Evolutionary conservation across 768 basidiomycete species (phyloP), one percentile per base, ranked within the genome.

Genomic region (Hericium coralloides): DNA sequence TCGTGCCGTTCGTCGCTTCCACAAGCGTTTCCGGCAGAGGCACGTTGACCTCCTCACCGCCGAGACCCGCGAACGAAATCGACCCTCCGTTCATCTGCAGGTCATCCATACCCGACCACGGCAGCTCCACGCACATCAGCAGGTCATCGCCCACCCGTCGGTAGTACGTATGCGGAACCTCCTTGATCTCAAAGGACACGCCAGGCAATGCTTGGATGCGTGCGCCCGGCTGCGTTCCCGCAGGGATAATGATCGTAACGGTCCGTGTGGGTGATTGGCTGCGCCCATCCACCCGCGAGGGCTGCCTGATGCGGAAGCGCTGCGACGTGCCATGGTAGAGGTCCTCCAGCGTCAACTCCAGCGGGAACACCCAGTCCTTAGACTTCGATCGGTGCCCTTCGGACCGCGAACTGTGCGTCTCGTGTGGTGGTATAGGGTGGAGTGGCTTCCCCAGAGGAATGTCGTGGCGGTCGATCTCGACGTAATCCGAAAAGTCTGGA

Each of bases 121-220:
- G 55, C 31, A 55, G 17, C 37, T 55, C 55, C 12, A 55, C 38
- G 55, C 55, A 55, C n/a, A 55, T 48, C 25, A 49, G 18, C 47
- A 55, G 36, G 36, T 55, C 55, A 15, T n/a, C 36, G n/a, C 36
- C 45, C n/a, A 55, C 45, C 31, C 55, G 55, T 3, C 17, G 12
- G 47, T 45, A 49, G 36, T 49, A 37, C 55, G 43, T 23, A 17
- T 55, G 55, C 45, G 43, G 55, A 1, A 18, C 17, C 45, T 49
- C 26, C 8, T 18, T 20, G n/a, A 55, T 36, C 47, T 55, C 55
- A 18, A 55, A 55, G 9, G 25, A 26, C 10, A 55, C 37, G 20
- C 31, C 37, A n/a, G 38, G 38, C 55, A 23, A 3, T 3, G 39
- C 55, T 12, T 20, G 23, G 15, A 55, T 31, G n/a, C 31, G 43